Conservation (phyloP, 129 eudicot species). For the Flaveria ramosissima region DNA sequence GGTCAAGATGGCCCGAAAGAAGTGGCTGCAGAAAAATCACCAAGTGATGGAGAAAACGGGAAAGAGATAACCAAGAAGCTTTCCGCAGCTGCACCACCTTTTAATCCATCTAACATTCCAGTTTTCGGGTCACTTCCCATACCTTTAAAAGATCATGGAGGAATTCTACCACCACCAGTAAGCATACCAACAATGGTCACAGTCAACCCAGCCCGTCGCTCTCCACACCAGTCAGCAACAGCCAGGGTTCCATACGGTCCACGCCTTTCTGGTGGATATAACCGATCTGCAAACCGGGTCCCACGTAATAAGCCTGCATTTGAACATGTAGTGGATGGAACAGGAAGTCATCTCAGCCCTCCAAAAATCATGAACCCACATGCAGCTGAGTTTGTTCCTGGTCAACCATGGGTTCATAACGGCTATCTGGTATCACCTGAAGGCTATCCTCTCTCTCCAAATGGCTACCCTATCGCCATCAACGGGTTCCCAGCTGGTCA, state of each 20-base stretch:
- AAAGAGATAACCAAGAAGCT: slow-evolving; percentile 78
- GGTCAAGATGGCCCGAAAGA: slow-evolving; percentile 41
- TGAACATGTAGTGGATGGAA: slow-evolving; percentile 58
- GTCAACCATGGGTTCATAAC: slow-evolving; percentile 84
- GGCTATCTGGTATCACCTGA: slow-evolving; percentile 65
- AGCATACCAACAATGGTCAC: slow-evolving; percentile 73
- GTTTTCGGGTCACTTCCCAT: slow-evolving; percentile 70
- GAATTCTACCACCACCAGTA: slow-evolving; percentile 83
- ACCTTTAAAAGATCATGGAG: slow-evolving; percentile 67
- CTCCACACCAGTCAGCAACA: slow-evolving; percentile 96
- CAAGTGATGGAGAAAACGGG: slow-evolving; percentile 49
- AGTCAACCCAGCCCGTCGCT: slow-evolving; percentile 69
- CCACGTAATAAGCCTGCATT: slow-evolving; percentile 60
- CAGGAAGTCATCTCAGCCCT: slow-evolving; percentile 50
- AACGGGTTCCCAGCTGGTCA: slow-evolving; percentile 43
- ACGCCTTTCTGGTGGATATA: slow-evolving; percentile 79
- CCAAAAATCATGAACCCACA: slow-evolving; percentile 92
- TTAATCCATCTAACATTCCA: slow-evolving; percentile 68
- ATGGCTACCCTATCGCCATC: slow-evolving; percentile 38
- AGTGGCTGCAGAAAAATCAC: slow-evolving; percentile 28
- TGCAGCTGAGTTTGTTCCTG: slow-evolving; percentile 89
- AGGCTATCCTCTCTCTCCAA: slow-evolving; percentile 59
- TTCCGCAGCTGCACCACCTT: slow-evolving; percentile 96
- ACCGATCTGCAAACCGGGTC: slow-evolving; percentile 63
- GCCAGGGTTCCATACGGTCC: slow-evolving; percentile 98